Evolutionary conservation across 2,329 filamentous ascomycete genomes (phyloP), one percentile per base, ranked within the genome.

Genomic region (Colletotrichum graminicola): DNA sequence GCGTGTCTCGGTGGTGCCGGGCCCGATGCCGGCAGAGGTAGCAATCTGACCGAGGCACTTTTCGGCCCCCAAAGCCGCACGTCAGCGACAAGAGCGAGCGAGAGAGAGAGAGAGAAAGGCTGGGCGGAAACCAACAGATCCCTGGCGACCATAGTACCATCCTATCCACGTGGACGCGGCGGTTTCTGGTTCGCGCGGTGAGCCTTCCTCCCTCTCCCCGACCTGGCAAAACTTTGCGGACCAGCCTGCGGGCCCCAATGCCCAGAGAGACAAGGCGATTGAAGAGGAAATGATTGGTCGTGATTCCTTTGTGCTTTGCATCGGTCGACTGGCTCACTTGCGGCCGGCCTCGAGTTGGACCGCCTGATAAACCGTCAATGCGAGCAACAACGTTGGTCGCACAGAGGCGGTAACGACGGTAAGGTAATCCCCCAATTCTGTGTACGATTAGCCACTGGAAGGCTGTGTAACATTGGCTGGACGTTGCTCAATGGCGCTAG

Each of bases 401-500:
- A 29, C 26, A 51, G n/a, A 29, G 39, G 64, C 23, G 32, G 64
- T 29, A 62, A 57, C 43, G 49, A 56, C 57, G 57, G 51, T 47
- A 55, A 55, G 43, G 36, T 11, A 45, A 23, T n/a, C 36, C n/a
- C 41, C 34, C 49, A 29, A n/a, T n/a, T 26, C 32, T 45, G 67
- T 45, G 52, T 52, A 45, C 23, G 16, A 36, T 36, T 11, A 32
- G 51, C 11, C 52, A 36, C 57, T 16, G 51, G 8, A 49, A 51
- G n/a, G 51, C 29, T 59, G 68, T 71, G 59, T 57, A 68, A 71
- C 64, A 34, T 63, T 49, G 59, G 68, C 39, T 63, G 34, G 52
- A 57, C 16, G 36, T 64, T 57, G 36, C 36, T 23, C 5, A 16
- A 45, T 26, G 64, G 32, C 12, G 47, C n/a, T 26, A 3, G 32